Evolutionary conservation across 1,284 basidiomycete species (phyloP).

Genomic region (Fistulina hepatica): DNA sequence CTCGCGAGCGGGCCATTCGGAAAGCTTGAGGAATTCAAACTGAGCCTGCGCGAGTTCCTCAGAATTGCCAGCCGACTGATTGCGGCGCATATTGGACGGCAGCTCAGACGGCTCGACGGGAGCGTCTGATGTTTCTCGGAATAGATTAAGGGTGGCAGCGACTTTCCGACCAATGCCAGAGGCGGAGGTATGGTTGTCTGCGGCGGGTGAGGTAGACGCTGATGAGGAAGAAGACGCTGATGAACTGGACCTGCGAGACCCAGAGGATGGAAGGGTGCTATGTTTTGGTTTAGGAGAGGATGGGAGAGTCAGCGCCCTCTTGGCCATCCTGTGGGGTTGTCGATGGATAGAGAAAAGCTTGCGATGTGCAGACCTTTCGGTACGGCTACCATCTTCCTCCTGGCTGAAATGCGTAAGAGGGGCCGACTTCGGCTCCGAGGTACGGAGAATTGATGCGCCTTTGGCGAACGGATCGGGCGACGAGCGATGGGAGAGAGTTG

Average conservation of each 20-base stretch:
- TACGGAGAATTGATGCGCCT: conserved; percentile 18
- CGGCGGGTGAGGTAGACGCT: conserved; percentile 11
- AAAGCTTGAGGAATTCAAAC: conserved; percentile 71
- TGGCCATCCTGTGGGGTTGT: too few relatives aligned
- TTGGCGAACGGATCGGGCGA: conserved; percentile 21
- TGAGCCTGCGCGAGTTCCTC: conserved; percentile 51
- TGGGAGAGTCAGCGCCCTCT: conserved; percentile 32
- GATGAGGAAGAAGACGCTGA: conserved; percentile 10
- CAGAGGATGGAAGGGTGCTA: too few relatives aligned
- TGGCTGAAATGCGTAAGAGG: too few relatives aligned
- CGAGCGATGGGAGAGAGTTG: conserved; percentile 28
- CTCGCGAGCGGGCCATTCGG: conserved; percentile 72
- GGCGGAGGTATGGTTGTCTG: conserved; percentile 20
- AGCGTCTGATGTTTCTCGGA: conserved; percentile 56
- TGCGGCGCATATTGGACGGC: conserved; percentile 29
- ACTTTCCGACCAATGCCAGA: conserved; percentile 66
- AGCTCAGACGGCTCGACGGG: conserved; percentile 27
- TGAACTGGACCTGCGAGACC: conserved; percentile 9
- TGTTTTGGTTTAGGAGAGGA: conserved; percentile 20
- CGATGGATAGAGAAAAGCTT: too few relatives aligned
- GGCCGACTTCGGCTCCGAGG: too few relatives aligned
- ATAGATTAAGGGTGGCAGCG: conserved; percentile 65
- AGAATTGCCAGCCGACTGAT: conserved; percentile 32
- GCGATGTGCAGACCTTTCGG: too few relatives aligned
- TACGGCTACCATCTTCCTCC: too few relatives aligned